Percentiles rank a stretch among this genome's conserved stretches.
Evolutionary conservation across 495 filamentous ascomycete species (phyloP).

Genomic region (Eremomyces bilateralis): DNA sequence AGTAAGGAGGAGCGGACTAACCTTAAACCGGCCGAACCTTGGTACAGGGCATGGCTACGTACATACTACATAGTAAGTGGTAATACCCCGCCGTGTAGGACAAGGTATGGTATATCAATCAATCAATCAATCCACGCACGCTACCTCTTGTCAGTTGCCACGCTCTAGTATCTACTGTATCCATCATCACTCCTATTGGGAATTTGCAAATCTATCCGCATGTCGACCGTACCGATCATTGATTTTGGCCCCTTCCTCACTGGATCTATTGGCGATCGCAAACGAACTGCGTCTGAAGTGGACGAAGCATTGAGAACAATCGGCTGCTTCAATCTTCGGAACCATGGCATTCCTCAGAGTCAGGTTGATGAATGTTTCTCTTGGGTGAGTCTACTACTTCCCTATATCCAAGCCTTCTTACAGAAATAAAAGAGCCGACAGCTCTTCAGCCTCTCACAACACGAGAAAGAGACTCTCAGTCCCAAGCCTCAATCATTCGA

Average conservation of each 20-base stretch:
- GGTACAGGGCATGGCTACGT: too few relatives aligned
- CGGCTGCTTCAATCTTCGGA: slow-evolving; percentile 10
- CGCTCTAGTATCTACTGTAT: too few relatives aligned
- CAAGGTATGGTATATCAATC: too few relatives aligned
- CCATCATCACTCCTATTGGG: too few relatives aligned
- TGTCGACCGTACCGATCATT: background rate
- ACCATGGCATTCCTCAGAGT: slow-evolving; percentile 8
- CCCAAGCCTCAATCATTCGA: slow-evolving; percentile 21
- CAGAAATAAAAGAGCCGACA: slow-evolving; percentile 1
- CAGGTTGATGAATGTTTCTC: slow-evolving; percentile 12
- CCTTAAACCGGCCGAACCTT: too few relatives aligned
- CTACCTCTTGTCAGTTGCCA: too few relatives aligned
- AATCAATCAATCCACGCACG: too few relatives aligned
- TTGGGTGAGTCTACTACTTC: slow-evolving; percentile 5
- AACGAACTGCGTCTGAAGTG: background rate
- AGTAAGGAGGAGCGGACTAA: too few relatives aligned
- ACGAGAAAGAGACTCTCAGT: slow-evolving; percentile 2
- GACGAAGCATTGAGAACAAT: slow-evolving; percentile 10
- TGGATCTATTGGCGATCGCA: background rate
- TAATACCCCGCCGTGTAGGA: too few relatives aligned
- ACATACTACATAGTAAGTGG: too few relatives aligned
- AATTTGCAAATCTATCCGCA: too few relatives aligned
- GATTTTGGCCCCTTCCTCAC: background rate
- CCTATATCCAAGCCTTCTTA: background rate
- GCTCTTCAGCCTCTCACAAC: slow-evolving; percentile 5